phyloP scores from a whole-genome alignment of 1,284 basidiomycete genomes.

The Rhodotorula sp. region DNA sequence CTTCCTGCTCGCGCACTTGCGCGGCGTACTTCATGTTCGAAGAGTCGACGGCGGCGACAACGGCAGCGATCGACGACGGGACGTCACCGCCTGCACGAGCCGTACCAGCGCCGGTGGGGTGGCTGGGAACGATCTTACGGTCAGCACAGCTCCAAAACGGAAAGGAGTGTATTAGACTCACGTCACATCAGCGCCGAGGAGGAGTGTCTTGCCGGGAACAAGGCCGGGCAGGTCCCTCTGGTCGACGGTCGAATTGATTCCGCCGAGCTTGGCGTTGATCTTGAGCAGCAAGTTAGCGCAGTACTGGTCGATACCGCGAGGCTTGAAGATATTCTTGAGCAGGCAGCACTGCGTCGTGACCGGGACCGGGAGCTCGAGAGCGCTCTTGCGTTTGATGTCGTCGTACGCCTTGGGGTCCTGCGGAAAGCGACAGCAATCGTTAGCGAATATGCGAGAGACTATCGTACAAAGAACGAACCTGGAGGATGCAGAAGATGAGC shows the following conservation, averaged over 20 bases:
- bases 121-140: background rate
- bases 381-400: slow-evolving; percentile 50
- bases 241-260: slow-evolving; percentile 50
- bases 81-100: slow-evolving; percentile 43
- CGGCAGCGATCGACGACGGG: slow-evolving; percentile 53
- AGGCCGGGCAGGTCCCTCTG: slow-evolving; percentile 49
- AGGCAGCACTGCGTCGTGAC: slow-evolving; percentile 46
- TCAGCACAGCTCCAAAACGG: too few species aligned
- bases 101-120: slow-evolving; percentile 44
- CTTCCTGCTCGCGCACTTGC: slow-evolving; percentile 52
- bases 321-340: slow-evolving; percentile 22
- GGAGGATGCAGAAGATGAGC: slow-evolving; percentile 48
- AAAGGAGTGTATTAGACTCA: background rate
- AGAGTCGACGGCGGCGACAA: slow-evolving; percentile 48
- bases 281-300: slow-evolving; percentile 40
- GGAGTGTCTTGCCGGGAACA: slow-evolving; percentile 48
- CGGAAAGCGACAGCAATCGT: too few species aligned
- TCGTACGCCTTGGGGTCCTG: slow-evolving; percentile 49
- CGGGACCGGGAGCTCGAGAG: slow-evolving; percentile 47
- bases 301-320: slow-evolving; percentile 50
- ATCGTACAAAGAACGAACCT: background rate
- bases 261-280: slow-evolving; percentile 54
- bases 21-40: slow-evolving; percentile 45
- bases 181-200: slow-evolving; percentile 51
- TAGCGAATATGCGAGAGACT: background rate